phyloP scores from a whole-genome alignment of 2,329 filamentous ascomycete species.

The Pseudogymnoascus sp. region DNA sequence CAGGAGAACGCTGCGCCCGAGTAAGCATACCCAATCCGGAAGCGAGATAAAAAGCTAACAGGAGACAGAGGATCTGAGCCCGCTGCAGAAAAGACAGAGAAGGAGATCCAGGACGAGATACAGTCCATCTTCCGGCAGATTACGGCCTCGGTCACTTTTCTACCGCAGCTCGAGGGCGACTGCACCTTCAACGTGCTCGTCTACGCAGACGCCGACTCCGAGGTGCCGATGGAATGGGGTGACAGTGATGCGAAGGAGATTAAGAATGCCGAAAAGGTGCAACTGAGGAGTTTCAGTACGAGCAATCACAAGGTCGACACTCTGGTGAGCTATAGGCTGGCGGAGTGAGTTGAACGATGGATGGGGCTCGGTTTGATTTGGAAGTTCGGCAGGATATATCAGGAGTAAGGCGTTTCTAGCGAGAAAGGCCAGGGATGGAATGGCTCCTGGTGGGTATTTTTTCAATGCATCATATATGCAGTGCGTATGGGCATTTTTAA shows the following conservation, averaged over 20 bases:
- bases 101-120: constrained; percentile 91
- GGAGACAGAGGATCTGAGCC: constrained; percentile 19
- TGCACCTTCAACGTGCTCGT: constrained; percentile 99
- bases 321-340: constrained; percentile 78
- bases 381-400: not conserved
- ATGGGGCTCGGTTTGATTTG: not conserved
- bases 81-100: constrained; percentile 69
- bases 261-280: constrained; percentile 82
- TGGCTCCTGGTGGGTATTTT: not conserved
- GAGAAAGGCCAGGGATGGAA: not conserved
- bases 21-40: constrained; percentile 31
- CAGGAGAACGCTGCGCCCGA: constrained; percentile 61
- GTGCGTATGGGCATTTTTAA: not conserved
- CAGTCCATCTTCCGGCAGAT: constrained; percentile 97
- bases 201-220: constrained; percentile 92
- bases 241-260: constrained; percentile 98
- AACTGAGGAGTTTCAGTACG: constrained; percentile 92
- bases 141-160: constrained; percentile 92
- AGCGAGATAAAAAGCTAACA: not conserved
- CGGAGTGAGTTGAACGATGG: constrained; percentile 29
- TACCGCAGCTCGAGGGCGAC: constrained; percentile 86
- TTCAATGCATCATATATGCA: not conserved
- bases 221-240: constrained; percentile 96
- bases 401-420: not conserved
- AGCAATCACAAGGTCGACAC: constrained; percentile 92